phyloP scores from a whole-genome alignment of 2,329 filamentous ascomycete species.

The Cytospora paraplurivora region DNA sequence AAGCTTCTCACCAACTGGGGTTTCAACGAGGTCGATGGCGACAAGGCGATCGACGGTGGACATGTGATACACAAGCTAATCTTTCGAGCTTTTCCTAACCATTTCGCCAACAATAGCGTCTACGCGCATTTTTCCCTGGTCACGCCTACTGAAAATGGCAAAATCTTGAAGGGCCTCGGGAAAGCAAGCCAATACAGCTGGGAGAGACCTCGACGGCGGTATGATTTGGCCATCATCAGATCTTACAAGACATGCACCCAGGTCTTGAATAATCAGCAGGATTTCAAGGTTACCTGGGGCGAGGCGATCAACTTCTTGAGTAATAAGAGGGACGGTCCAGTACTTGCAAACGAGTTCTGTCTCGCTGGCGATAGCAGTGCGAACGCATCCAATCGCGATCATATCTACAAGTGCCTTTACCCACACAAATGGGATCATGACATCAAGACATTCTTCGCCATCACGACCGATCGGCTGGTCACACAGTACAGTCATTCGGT shows the following conservation, averaged over 20 bases:
- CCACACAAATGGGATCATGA: background rate
- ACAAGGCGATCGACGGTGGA: constrained; percentile 44
- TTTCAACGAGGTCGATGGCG: constrained; percentile 43
- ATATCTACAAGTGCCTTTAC: background rate
- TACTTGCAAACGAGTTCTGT: background rate
- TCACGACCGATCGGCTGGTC: background rate
- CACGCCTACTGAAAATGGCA: constrained; percentile 52
- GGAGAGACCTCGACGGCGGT: constrained; percentile 50
- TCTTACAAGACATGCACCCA: constrained; percentile 54
- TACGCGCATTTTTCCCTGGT: constrained; percentile 61
- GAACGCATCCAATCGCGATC: background rate
- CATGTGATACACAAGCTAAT: constrained; percentile 51
- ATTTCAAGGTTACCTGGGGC: constrained; percentile 62
- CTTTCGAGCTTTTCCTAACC: constrained; percentile 47
- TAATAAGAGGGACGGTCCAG: constrained; percentile 27
- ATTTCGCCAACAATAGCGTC: constrained; percentile 54
- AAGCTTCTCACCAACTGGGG: constrained; percentile 48
- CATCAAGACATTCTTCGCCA: constrained; percentile 2
- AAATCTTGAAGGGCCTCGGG: constrained; percentile 58
- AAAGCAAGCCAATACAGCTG: constrained; percentile 61
- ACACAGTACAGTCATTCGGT: background rate
- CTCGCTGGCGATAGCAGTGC: constrained; percentile 3
- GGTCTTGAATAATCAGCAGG: constrained; percentile 54
- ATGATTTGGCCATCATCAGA: constrained; percentile 50
- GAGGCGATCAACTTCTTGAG: constrained; percentile 53